Conservation (phyloP, 169 alveolate genomes). For the Babesia caballi region DNA sequence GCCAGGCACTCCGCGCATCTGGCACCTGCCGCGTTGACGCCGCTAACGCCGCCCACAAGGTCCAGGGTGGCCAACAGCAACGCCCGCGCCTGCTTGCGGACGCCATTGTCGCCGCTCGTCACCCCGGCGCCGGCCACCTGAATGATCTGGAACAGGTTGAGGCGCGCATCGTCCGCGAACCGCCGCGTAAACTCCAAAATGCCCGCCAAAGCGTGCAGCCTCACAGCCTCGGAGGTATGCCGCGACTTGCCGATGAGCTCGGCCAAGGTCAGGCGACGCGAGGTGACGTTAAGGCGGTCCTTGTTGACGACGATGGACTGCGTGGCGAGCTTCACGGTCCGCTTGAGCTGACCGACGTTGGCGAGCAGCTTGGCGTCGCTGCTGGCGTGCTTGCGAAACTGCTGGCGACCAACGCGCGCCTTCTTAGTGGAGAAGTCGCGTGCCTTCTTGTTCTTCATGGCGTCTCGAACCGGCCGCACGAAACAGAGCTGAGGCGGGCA, state of each 20-base stretch:
- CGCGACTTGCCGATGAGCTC: conserved; percentile 56
- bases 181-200: conserved; percentile 41
- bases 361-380: conserved; percentile 51
- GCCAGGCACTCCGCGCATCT: conserved; percentile 24
- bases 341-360: conserved; percentile 29
- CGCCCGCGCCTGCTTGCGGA: conserved; percentile 34
- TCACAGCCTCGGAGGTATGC: conserved; percentile 45
- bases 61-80: conserved; percentile 18
- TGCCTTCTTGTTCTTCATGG: conserved; percentile 11
- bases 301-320: conserved; percentile 60
- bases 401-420: conserved; percentile 38
- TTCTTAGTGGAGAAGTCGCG: conserved; percentile 32
- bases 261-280: conserved; percentile 51
- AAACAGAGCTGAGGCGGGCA: background rate
- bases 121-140: conserved; percentile 48
- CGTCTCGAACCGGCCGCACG: background rate
- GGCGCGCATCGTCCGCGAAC: conserved; percentile 38
- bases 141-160: conserved; percentile 30
- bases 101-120: background rate
- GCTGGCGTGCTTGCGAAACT: conserved; percentile 37
- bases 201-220: conserved; percentile 45
- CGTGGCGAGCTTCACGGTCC: conserved; percentile 37
- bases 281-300: conserved; percentile 52
- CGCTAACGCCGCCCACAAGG: background rate
- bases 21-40: background rate